Base-by-base conservation (phyloP, 768 basidiomycete genomes). In the Pholiota molesta region DNA sequence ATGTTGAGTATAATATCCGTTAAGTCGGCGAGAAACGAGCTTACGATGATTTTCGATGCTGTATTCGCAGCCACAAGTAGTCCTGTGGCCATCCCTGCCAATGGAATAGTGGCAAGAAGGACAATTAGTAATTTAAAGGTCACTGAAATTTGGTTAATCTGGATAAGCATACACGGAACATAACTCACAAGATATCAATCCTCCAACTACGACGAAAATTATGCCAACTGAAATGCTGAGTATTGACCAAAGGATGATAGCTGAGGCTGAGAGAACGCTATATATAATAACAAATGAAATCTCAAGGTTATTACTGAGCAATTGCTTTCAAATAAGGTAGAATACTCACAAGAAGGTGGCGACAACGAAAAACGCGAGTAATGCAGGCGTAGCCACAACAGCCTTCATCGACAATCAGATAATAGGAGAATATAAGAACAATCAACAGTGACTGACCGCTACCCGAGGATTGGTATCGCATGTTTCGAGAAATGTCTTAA, bases 321-420 rank as follows among this genome's bases (percentile, higher is more conserved):
- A 21, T 44, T 19, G 2, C n/a, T 17, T 2, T 51, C n/a, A 52
- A 60, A 44, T 16, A 13, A 16, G 55, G 49, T 2, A 42, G 44
- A 16, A 19, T 19, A 52, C 65, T 55, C 47, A 66, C 68, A 69
- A 58, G 56, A 66, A 65, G 2, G 59, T 55, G 3, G 60, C 6
- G 10, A 61, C 65, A 21, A 66, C 31, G 10, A 63, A 42, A 17
- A 66, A 53, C 3, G 61, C 64, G 7, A 69, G 26, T 26, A 69
- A 52, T 2, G 68, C 64, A 52, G 65, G 68, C n/a, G 65, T 63
- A 2, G 54, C 64, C 10, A 66, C 57, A 23, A 65, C 33, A 14
- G 60, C 62, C 68, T 69, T 14, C 8, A 10, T 8, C 1, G 42
- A 17, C 39, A 14, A 19, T 37, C 4, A 31, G 16, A 23, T 3